Percentiles rank a stretch among this genome's conserved stretches.
Evolutionary conservation across 108 stramenopile species (phyloP).

Genomic region (Nitzschia palea): DNA sequence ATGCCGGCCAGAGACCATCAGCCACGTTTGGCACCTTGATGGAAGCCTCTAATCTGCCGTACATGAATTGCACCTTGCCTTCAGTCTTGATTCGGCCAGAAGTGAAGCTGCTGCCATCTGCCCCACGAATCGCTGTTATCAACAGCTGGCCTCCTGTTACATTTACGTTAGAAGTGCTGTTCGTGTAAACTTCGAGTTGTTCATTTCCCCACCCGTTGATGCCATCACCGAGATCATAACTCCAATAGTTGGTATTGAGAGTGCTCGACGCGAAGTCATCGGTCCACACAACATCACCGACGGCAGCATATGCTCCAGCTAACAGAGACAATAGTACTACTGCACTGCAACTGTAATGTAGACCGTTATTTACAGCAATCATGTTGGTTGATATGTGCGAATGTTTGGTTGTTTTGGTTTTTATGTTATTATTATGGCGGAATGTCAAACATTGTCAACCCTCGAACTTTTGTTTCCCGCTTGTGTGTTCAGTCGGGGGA

Average conservation of each 20-base stretch:
- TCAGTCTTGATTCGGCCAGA: conserved; percentile 35
- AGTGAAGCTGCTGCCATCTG: conserved; percentile 25
- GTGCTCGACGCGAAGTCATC: conserved; percentile 13
- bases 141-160: conserved; percentile 11
- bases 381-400: too few species aligned
- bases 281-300: conserved; percentile 22
- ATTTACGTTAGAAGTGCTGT: conserved; percentile 3
- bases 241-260: conserved; percentile 16
- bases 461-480: too few species aligned
- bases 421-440: too few species aligned
- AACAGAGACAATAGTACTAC: neutral
- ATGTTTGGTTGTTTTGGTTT: too few species aligned
- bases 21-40: conserved; percentile 26
- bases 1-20: conserved; percentile 44
- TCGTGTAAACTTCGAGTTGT: conserved; percentile 31
- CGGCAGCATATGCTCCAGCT: neutral
- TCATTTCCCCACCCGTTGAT: conserved; percentile 33
- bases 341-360: neutral
- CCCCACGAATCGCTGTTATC: conserved; percentile 11
- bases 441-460: too few species aligned
- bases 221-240: conserved; percentile 26
- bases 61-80: conserved; percentile 19
- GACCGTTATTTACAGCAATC: too few species aligned
- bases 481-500: too few species aligned
- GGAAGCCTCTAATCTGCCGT: conserved; percentile 33